Conservation (phyloP, 2,329 filamentous ascomycete genomes). For the Macrophomina phaseolina region DNA sequence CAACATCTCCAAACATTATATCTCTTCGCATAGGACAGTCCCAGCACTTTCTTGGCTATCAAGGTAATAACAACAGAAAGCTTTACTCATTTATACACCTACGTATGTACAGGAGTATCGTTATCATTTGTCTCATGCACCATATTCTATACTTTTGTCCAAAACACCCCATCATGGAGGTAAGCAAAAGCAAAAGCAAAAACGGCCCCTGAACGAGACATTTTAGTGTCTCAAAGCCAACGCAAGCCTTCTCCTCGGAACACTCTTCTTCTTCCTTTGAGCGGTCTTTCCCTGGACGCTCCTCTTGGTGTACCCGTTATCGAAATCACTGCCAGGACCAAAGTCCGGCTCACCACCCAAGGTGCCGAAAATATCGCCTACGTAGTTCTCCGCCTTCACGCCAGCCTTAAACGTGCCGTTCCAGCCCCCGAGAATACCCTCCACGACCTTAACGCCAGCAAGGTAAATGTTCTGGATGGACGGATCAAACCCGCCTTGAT, state of each 20-base stretch:
- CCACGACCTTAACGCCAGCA: constrained; percentile 68
- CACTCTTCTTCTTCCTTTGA: neutral
- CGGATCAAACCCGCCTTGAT: constrained; percentile 68
- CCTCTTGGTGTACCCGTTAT: constrained; percentile 30
- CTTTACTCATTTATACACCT: neutral
- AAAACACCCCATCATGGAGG: neutral
- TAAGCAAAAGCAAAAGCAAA: neutral
- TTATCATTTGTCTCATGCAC: neutral
- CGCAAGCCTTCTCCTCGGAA: neutral
- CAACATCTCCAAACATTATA: neutral
- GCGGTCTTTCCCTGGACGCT: constrained; percentile 8
- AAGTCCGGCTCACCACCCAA: constrained; percentile 71
- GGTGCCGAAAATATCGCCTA: constrained; percentile 73
- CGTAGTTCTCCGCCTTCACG: constrained; percentile 65
- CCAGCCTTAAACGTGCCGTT: constrained; percentile 61
- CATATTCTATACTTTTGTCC: neutral
- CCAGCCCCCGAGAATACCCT: constrained; percentile 68
- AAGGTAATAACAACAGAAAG: neutral
- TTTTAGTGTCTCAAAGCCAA: neutral
- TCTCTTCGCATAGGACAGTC: neutral
- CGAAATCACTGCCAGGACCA: constrained; percentile 57
- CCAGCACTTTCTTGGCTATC: neutral
- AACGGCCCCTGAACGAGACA: neutral
- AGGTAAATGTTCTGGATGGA: constrained; percentile 70
- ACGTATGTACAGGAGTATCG: neutral